Evolutionary conservation across 495 filamentous ascomycete species (phyloP).

Genomic region (Hypoxylon crocopeplum): DNA sequence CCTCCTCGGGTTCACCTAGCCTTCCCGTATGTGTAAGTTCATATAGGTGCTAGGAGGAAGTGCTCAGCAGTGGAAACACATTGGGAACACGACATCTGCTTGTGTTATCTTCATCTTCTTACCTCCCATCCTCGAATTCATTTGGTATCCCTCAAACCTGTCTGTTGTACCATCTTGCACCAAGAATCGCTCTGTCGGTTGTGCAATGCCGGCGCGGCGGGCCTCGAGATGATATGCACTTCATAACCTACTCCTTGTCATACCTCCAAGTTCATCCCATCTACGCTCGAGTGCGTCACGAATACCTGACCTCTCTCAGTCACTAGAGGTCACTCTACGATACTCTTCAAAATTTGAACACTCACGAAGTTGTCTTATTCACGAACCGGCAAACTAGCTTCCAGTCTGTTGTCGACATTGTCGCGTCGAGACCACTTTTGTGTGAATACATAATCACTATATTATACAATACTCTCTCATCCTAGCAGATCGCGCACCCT

Average conservation of each 20-base stretch:
- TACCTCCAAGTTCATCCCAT: conserved; percentile 4
- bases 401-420: neutral
- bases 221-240: conserved; percentile 17
- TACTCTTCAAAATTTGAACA: neutral
- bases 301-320: conserved; percentile 6
- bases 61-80: conserved; percentile 7
- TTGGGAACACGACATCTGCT: conserved; percentile 18
- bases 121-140: conserved; percentile 21
- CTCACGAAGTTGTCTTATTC: neutral
- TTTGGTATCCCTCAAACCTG: conserved; percentile 14
- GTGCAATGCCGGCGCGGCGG: conserved; percentile 28
- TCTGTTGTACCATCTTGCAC: conserved; percentile 33
- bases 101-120: conserved; percentile 19
- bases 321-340: neutral
- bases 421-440: neutral
- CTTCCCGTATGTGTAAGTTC: conserved; percentile 7
- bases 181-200: conserved; percentile 12
- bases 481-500: neutral
- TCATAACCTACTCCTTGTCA: conserved; percentile 15
- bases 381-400: conserved; percentile 2
- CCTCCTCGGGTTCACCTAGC: conserved; percentile 11
- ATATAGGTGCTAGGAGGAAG: conserved; percentile 22
- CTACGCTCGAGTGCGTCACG: conserved; percentile 4
- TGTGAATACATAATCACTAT: too few species aligned
- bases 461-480: neutral